Evolutionary conservation across 768 basidiomycete species (phyloP), one percentile per base, ranked within the genome.

Genomic region (Lactarius indigo): DNA sequence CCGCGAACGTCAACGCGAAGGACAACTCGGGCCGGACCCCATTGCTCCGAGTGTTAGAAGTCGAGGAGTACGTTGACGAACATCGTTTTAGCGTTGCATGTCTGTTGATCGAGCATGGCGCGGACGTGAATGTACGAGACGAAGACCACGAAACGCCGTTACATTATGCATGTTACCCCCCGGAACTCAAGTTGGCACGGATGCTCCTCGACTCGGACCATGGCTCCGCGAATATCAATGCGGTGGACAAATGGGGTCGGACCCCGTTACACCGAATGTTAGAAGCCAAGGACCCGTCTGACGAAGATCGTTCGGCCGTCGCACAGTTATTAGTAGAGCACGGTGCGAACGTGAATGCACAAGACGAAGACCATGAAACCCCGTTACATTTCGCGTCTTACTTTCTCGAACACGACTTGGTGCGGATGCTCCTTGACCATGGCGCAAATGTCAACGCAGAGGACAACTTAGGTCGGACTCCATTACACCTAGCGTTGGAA

Each of bases 221-320:
- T 13, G 47, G 47, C 1, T n/a, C n/a, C n/a, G 47, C 47, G 12
- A n/a, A 50, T 50, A 5, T 23, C 47, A 10, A 50, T 5, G 47
- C 47, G 2, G 12, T 5, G 47, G 9, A 23, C 12, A 2, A 0
- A 1, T 1, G 0, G 1, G 47, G 47, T 4, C n/a, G 2, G 47
- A 50, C 47, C 47, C 47, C 47, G 10, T 13, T 50, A 10, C 47
- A 23, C 5, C 10, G 18, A 50, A 3, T 23, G 12, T 23, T 41
- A 17, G 39, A 41, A 10, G 35, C 5, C 3, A 33, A 7, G 7
- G 3, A 33, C 7, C 3, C n/a, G n/a, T n/a, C n/a, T n/a, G n/a
- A n/a, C n/a, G n/a, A n/a, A n/a, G n/a, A n/a, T n/a, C n/a, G n/a
- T n/a, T n/a, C 12, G 3, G 35, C 2, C 8, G 42, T 20, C 8